Conservation (phyloP, 148 eudicot genomes). For the Silene conica region DNA sequence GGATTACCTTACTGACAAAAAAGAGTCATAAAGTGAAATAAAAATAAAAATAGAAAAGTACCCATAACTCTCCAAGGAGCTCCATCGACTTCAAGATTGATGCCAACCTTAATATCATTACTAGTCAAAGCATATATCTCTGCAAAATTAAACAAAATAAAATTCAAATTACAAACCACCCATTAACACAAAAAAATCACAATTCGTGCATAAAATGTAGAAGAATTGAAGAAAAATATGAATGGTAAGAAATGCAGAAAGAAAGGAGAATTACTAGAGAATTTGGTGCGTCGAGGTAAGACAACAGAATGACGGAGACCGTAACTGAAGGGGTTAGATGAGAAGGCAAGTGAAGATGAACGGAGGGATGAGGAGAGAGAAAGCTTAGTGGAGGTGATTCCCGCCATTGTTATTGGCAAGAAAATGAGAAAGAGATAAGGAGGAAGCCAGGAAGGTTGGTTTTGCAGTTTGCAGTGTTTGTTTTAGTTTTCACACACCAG, state of each 20-base stretch:
- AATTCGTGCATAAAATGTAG: not conserved
- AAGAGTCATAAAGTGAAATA: not conserved
- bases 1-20: too few species aligned
- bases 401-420: slow-evolving; percentile 35
- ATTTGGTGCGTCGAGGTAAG: slow-evolving; percentile 36
- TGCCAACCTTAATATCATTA: slow-evolving; percentile 89
- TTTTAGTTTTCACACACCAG: too few species aligned
- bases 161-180: not conserved
- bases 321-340: slow-evolving; percentile 22
- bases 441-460: not conserved
- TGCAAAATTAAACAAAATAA: slow-evolving; percentile 23
- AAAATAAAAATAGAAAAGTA: slow-evolving; percentile 19
- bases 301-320: slow-evolving; percentile 23
- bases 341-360: slow-evolving; percentile 31
- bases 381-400: slow-evolving; percentile 32
- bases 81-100: slow-evolving; percentile 84
- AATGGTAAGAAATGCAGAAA: not conserved
- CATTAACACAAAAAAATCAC: not conserved
- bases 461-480: too few species aligned
- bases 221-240: not conserved
- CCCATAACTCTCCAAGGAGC: slow-evolving; percentile 90
- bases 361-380: slow-evolving; percentile 25
- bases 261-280: slow-evolving; percentile 32
- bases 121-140: slow-evolving; percentile 76
- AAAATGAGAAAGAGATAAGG: not conserved